phyloP scores from a whole-genome alignment of 2,329 filamentous ascomycete genomes.

The Triangularia setosa region DNA sequence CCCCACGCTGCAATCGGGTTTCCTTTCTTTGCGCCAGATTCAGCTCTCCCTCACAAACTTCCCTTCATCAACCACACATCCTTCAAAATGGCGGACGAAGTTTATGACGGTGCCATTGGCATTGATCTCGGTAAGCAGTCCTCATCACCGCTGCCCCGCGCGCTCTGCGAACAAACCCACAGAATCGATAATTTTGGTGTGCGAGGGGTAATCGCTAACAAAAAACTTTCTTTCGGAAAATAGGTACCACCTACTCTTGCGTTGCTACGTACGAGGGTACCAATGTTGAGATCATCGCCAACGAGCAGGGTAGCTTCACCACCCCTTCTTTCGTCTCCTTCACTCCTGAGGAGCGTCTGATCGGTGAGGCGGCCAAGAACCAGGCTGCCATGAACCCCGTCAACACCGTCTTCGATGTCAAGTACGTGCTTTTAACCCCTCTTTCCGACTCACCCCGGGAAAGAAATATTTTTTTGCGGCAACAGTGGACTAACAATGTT shows the following conservation, averaged over 20 bases:
- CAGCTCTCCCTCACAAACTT: slow-evolving; percentile 22
- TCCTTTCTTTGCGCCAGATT: slow-evolving; percentile 25
- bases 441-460: background rate
- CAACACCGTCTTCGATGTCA: slow-evolving; percentile 99
- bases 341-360: slow-evolving; percentile 97
- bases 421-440: slow-evolving; percentile 59
- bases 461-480: background rate
- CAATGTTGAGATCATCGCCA: slow-evolving; percentile 99
- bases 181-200: slow-evolving; percentile 8
- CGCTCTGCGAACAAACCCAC: background rate
- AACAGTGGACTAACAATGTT: slow-evolving; percentile 11
- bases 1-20: slow-evolving; percentile 26
- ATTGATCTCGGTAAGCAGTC: slow-evolving; percentile 88
- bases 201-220: background rate
- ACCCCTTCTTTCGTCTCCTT: slow-evolving; percentile 99
- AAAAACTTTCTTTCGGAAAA: background rate
- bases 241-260: slow-evolving; percentile 99
- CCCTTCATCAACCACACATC: slow-evolving; percentile 25
- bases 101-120: slow-evolving; percentile 99
- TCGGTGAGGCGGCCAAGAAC: slow-evolving; percentile 99
- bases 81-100: slow-evolving; percentile 86
- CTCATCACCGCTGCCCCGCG: slow-evolving; percentile 6
- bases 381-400: slow-evolving; percentile 98
- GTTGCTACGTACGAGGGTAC: slow-evolving; percentile 98
- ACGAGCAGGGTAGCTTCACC: slow-evolving; percentile 99